Evolutionary conservation across 306 rosid species (phyloP).

Genomic region (Trifolium pratense): DNA sequence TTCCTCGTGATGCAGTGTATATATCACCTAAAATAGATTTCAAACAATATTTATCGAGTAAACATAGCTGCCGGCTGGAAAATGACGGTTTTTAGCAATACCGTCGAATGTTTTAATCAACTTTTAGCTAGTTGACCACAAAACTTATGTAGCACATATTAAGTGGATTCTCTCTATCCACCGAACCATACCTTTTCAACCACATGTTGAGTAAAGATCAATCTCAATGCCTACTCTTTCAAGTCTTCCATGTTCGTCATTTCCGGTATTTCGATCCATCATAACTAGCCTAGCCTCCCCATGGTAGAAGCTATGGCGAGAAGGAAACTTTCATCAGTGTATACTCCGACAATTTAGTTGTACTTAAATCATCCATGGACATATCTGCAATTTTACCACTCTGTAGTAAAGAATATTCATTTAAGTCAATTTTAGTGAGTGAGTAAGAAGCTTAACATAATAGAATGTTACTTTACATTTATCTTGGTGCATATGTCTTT

Average conservation of each 20-base stretch:
- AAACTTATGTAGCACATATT: not conserved
- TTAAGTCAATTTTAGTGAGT: not conserved
- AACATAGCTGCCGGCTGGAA: not conserved
- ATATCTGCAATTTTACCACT: slow-evolving; percentile 38
- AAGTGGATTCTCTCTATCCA: not conserved
- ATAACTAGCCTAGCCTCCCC: not conserved
- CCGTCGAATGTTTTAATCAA: not conserved
- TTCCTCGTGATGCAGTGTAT: not conserved
- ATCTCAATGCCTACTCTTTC: not conserved
- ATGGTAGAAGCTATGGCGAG: not conserved
- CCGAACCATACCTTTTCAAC: not conserved
- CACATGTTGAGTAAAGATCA: not conserved
- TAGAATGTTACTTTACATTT: too few relatives aligned
- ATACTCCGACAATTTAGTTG: slow-evolving; percentile 43
- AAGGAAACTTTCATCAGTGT: not conserved
- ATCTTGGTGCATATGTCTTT: too few relatives aligned
- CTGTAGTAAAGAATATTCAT: slow-evolving; percentile 36
- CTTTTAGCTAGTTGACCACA: not conserved
- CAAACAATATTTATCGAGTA: not conserved
- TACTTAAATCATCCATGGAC: slow-evolving; percentile 40
- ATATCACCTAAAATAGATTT: not conserved
- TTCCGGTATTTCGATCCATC: not conserved
- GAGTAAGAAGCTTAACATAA: too few relatives aligned
- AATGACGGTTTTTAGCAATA: not conserved
- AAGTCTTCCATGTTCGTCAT: not conserved